A percentile compares a stretch with the other conserved stretches of the same genome.
Evolutionary conservation across 176 grass and related monocot genomes (phyloP).

Genomic region (Raddia guianensis): DNA sequence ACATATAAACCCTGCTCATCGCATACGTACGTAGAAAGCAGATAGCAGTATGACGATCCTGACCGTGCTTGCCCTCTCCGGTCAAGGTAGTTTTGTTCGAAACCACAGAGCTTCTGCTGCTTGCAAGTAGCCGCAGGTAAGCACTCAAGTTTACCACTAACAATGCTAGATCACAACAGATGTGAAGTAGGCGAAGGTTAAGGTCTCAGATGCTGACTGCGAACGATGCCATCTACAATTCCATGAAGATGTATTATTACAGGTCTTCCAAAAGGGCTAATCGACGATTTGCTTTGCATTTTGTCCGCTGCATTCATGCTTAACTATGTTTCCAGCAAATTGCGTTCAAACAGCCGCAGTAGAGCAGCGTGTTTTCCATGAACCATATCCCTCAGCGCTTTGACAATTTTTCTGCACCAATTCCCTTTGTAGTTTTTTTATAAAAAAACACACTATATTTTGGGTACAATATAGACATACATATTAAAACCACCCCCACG

Average conservation of each 20-base stretch:
- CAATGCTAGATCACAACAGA: background rate
- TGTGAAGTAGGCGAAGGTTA: no score
- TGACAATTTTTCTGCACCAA: background rate
- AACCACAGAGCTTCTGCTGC: background rate
- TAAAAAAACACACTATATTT: no score
- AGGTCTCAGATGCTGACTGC: background rate
- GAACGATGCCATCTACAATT: background rate
- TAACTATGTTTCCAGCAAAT: background rate
- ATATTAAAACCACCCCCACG: no score
- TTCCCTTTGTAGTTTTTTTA: background rate
- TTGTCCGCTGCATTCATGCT: background rate
- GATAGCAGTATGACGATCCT: background rate
- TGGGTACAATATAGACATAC: no score
- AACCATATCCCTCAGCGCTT: background rate
- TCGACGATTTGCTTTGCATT: background rate
- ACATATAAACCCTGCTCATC: background rate
- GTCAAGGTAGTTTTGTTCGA: background rate
- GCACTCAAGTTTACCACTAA: background rate
- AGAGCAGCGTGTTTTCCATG: background rate
- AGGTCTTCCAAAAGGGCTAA: background rate
- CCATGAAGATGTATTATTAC: background rate
- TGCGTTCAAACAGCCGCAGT: background rate
- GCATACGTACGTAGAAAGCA: background rate
- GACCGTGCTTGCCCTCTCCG: background rate
- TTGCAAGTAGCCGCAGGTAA: background rate